phyloP scores from a whole-genome alignment of 306 rosid genomes.

The Pachyrhizus erosus region DNA sequence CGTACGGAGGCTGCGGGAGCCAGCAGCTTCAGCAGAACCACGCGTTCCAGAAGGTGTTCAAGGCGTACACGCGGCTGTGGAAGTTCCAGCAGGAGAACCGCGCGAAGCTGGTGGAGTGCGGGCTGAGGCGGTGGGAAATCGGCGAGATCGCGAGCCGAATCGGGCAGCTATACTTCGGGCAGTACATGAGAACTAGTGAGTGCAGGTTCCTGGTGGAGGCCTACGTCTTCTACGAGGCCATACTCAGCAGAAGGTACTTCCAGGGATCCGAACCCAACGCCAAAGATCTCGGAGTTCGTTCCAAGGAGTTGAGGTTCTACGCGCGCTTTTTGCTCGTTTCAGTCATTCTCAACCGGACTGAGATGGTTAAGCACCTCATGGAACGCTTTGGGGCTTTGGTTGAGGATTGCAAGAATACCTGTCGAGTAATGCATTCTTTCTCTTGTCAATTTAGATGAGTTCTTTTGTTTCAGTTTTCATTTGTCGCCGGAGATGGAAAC shows the following conservation, averaged over 20 bases:
- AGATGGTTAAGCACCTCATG: slow-evolving; percentile 70
- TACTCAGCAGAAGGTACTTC: slow-evolving; percentile 85
- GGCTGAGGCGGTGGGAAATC: slow-evolving; percentile 96
- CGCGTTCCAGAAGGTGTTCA: slow-evolving; percentile 89
- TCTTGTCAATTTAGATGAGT: neutral
- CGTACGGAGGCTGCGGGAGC: slow-evolving; percentile 75
- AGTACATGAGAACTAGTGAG: slow-evolving; percentile 94
- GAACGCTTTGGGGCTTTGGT: slow-evolving; percentile 78
- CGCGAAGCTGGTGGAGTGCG: slow-evolving; percentile 69
- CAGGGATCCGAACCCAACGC: slow-evolving; percentile 70
- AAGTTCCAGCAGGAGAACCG: slow-evolving; percentile 92
- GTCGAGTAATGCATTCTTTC: slow-evolving; percentile 63
- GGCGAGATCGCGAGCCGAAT: slow-evolving; percentile 99
- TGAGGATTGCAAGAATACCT: slow-evolving; percentile 77
- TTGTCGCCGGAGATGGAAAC: slow-evolving; percentile 16
- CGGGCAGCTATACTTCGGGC: slow-evolving; percentile 95
- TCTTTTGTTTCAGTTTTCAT: slow-evolving; percentile 5
- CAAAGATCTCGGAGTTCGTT: slow-evolving; percentile 84
- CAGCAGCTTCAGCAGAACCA: slow-evolving; percentile 68
- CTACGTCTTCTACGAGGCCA: slow-evolving; percentile 92
- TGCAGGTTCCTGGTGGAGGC: slow-evolving; percentile 86
- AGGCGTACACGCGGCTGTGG: slow-evolving; percentile 89
- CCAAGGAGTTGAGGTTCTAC: slow-evolving; percentile 89
- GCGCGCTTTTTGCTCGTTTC: slow-evolving; percentile 91
- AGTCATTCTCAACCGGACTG: slow-evolving; percentile 76